Base-by-base conservation (phyloP, 176 grass and related monocot genomes). In the Carex littledalei region DNA sequence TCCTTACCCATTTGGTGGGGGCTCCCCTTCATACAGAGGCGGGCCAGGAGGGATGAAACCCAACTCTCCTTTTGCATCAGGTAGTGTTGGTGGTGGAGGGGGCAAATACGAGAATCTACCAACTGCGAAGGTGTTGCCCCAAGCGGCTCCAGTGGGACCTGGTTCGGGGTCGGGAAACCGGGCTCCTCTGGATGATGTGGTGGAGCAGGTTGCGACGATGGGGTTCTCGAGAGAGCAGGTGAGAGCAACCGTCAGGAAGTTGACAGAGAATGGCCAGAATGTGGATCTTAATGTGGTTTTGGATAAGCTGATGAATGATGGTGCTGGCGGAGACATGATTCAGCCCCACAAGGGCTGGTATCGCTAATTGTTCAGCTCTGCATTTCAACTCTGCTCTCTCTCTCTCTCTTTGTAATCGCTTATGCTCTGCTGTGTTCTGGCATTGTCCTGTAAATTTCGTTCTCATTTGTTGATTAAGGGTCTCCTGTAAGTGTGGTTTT, bases 161-260 rank as follows among this genome's bases (percentile, higher is more conserved):
- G 18, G 56, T 14, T 6, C 88, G 74, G 14, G 84, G 91, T 26
- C 86, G 6, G 39, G 87, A 88, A 16, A 83, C 86, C 1, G 89
- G 61, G 83, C 88, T 81, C 65, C 88, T 10, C 29, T 94, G 0
- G 93, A 99, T 13, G 96, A 99, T 21, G 93, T 99, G 35, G 90
- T 99, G 1, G 96, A 99, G 61, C 95, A 95, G 80, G 96, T 99
- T 61, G 73, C 96, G 5, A 95, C 86, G 3, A 99, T 99, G 96
- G 96, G 96, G 10, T 99, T 99, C 87, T 99, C 96, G 2, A 91
- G 87, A 60, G 93, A 99, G 59, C 93, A 99, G 59, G 93, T 95
- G 13, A 95, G 96, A 87, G 91, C 85, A 32, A 85, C 93, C 0
- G 93, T 99, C 21, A 89, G 88, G 66, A 95, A 57, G 84, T 75